These are phyloP conservation scores for Mrakia frigida DNA, from an alignment of 768 basidiomycete species.

Conservation along the genomic window DNA sequence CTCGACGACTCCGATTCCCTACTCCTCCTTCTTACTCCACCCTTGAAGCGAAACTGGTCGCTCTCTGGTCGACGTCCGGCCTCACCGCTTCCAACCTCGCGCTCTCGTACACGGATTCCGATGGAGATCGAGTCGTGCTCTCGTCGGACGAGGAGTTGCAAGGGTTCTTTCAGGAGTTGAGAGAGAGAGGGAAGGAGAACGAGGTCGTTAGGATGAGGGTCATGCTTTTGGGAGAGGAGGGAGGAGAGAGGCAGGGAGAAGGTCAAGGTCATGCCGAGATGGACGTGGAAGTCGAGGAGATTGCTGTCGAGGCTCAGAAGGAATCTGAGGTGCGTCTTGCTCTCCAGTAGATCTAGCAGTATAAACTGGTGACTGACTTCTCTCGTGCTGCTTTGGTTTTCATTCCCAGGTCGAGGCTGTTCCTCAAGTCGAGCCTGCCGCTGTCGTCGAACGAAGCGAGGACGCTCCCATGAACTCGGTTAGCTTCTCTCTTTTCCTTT, in stretches of 20 bases:
- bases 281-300: background rate
- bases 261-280: background rate
- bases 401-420: background rate
- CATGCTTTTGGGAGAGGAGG: background rate
- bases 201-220: conserved; percentile 27
- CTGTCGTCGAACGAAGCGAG: background rate
- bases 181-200: background rate
- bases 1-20: conserved; percentile 25
- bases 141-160: conserved; percentile 25
- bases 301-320: background rate
- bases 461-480: background rate
- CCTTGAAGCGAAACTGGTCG: conserved; percentile 16
- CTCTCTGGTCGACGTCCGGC: conserved; percentile 10
- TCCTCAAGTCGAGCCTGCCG: background rate
- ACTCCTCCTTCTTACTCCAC: conserved; percentile 17
- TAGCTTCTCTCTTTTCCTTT: background rate
- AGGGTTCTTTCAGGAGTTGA: conserved; percentile 19
- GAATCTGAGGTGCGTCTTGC: background rate
- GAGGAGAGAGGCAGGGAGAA: background rate
- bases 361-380: background rate
- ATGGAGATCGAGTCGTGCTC: conserved; percentile 25
- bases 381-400: too few species aligned
- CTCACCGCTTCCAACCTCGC: conserved; percentile 20
- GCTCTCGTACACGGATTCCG: conserved; percentile 21
- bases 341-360: too few species aligned